Conservation (phyloP, 139 green algal species). For the Chlamydomonas applanata region DNA sequence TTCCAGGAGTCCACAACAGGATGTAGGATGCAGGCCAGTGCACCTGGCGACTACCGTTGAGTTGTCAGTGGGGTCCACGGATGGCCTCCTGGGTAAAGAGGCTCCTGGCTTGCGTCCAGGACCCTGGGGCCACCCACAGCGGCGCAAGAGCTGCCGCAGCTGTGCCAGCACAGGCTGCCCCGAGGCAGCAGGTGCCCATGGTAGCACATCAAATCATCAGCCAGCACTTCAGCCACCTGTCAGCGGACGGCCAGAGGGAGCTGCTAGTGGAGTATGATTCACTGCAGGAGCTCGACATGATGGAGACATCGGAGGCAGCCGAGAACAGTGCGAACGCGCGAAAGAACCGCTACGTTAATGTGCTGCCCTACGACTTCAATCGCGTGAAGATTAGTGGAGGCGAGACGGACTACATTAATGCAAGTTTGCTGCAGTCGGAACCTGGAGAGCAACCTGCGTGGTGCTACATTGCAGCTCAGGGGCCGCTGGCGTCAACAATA, state of each 20-base stretch:
- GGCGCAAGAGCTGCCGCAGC: not conserved
- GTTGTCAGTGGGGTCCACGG: too few relatives aligned
- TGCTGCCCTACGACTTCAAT: slow-evolving; percentile 59
- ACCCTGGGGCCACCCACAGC: not conserved
- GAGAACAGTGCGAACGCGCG: too few relatives aligned
- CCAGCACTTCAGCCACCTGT: not conserved
- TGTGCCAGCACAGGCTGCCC: not conserved
- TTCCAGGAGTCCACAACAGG: too few relatives aligned
- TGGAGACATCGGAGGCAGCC: not conserved
- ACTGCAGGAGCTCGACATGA: not conserved
- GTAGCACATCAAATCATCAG: not conserved
- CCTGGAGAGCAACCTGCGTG: slow-evolving; percentile 14
- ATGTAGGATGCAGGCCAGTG: too few relatives aligned
- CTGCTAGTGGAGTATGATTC: not conserved
- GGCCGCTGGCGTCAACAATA: slow-evolving; percentile 39
- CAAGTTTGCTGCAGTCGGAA: slow-evolving; percentile 27
- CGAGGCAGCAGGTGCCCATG: not conserved
- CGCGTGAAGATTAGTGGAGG: slow-evolving; percentile 14
- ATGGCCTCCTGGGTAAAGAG: too few relatives aligned
- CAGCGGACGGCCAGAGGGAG: not conserved
- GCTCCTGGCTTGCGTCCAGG: too few relatives aligned
- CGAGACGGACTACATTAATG: slow-evolving; percentile 51
- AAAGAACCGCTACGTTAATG: slow-evolving; percentile 26
- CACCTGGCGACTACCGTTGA: too few relatives aligned
- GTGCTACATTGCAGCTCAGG: slow-evolving; percentile 55